Evolutionary conservation across 768 basidiomycete species (phyloP).

Genomic region (Lactifluus subvellereus): DNA sequence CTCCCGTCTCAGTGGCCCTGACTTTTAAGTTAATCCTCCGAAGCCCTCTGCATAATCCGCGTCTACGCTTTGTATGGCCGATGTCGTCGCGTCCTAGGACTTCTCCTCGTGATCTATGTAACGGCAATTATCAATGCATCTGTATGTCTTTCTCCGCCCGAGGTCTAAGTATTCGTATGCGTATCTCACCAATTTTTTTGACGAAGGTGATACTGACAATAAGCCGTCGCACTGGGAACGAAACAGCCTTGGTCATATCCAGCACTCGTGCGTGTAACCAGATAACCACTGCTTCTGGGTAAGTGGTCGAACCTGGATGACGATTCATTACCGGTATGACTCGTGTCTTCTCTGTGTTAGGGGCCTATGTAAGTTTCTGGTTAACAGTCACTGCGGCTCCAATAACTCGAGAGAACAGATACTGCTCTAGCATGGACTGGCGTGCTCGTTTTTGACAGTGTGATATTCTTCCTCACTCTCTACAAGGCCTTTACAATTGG

Average conservation of each 20-base stretch:
- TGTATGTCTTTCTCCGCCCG: not conserved
- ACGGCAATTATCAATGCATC: not conserved
- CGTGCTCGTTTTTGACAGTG: conserved; percentile 6
- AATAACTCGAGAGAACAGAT: not conserved
- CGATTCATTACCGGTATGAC: not conserved
- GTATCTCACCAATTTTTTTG: not conserved
- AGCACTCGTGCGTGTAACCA: not conserved
- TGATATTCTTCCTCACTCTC: conserved; percentile 13
- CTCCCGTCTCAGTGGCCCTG: not conserved
- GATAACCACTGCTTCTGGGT: not conserved
- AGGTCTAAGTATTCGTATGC: not conserved
- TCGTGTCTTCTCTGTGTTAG: not conserved
- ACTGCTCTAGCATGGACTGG: conserved; percentile 9
- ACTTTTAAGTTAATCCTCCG: not conserved
- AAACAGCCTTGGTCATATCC: not conserved
- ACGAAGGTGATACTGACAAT: not conserved
- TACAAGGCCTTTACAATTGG: conserved; percentile 11
- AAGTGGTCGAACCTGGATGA: not conserved
- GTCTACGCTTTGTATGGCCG: conserved; percentile 8
- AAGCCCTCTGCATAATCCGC: conserved; percentile 3
- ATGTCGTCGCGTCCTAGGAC: not conserved
- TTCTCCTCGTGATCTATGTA: not conserved
- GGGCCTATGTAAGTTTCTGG: conserved; percentile 2
- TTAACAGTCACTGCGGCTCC: not conserved
- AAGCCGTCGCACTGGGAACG: not conserved